Evolutionary conservation across 164 flowering plant genomes (phyloP).

Genomic region (Dillenia turbinata): DNA sequence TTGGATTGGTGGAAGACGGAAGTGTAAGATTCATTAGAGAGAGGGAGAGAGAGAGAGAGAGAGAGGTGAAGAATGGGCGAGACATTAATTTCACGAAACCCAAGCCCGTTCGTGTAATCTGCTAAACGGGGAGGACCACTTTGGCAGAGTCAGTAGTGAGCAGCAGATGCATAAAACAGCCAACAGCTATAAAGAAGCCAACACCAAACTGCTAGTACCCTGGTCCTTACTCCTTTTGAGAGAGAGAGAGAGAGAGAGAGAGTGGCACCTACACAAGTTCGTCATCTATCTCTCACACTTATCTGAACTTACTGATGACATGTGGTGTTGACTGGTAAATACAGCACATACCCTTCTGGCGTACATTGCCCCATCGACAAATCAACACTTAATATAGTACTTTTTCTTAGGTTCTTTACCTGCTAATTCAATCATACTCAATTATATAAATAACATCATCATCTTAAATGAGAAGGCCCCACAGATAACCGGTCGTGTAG

Average conservation of each 20-base stretch:
- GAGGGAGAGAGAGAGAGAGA: conserved; percentile 1
- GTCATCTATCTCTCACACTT: conserved; percentile 13
- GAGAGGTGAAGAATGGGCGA: conserved; percentile 9
- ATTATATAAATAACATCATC: no score
- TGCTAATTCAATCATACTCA: no score
- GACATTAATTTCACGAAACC: not conserved
- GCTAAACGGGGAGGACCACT: conserved; percentile 42
- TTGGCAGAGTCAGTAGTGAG: conserved; percentile 23
- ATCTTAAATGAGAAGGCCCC: no score
- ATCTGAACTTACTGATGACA: not conserved
- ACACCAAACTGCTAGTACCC: conserved; percentile 39
- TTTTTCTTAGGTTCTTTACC: not conserved
- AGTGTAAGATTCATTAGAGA: no score
- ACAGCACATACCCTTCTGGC: not conserved
- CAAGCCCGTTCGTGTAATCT: conserved; percentile 12
- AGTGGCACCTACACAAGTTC: conserved; percentile 22
- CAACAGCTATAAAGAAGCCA: conserved; percentile 53
- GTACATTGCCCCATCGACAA: conserved; percentile 8
- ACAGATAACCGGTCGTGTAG: no score
- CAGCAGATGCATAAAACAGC: conserved; percentile 39
- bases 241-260: conserved; percentile 19
- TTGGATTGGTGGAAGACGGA: no score
- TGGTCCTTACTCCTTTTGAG: conserved; percentile 32
- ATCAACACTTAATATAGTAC: no score
- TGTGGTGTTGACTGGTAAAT: conserved; percentile 23